Conservation (phyloP, 768 basidiomycete species). For the Panaeolus cyanescens region DNA sequence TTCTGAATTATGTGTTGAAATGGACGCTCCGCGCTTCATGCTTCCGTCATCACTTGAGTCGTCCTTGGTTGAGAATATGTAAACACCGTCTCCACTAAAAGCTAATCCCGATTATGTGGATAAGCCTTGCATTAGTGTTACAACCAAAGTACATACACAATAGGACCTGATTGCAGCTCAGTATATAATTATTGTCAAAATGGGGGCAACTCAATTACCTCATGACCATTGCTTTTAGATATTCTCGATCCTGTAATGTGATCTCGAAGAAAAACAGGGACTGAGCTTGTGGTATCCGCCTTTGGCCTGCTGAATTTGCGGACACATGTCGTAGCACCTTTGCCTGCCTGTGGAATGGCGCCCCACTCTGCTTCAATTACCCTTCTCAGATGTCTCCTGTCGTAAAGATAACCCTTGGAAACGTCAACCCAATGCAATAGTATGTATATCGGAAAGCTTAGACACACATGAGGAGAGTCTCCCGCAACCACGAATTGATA, state of each 20-base stretch:
- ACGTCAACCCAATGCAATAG: background rate
- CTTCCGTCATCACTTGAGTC: slow-evolving; percentile 38
- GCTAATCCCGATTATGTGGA: slow-evolving; percentile 41
- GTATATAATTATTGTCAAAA: background rate
- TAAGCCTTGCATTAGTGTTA: background rate
- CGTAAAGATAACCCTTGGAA: slow-evolving; percentile 75
- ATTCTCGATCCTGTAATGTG: slow-evolving; percentile 80
- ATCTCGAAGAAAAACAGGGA: slow-evolving; percentile 35
- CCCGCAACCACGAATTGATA: slow-evolving; percentile 88
- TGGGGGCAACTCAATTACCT: slow-evolving; percentile 48
- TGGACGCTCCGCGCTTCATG: background rate
- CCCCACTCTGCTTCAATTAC: slow-evolving; percentile 74
- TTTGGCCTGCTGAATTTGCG: slow-evolving; percentile 67
- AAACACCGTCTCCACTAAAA: slow-evolving; percentile 72
- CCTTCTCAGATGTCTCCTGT: slow-evolving; percentile 72
- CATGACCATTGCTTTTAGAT: slow-evolving; percentile 70
- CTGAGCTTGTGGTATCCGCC: slow-evolving; percentile 16
- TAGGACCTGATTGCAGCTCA: slow-evolving; percentile 46
- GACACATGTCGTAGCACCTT: slow-evolving; percentile 75
- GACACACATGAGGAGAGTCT: slow-evolving; percentile 70
- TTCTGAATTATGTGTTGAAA: background rate
- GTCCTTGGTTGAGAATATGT: slow-evolving; percentile 74
- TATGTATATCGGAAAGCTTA: background rate
- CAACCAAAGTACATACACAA: slow-evolving; percentile 48
- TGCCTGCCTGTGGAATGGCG: slow-evolving; percentile 38